These are phyloP conservation scores for Colletotrichum ledebouriae DNA, from an alignment of 2,329 filamentous ascomycete species.

Conservation along the genomic window DNA sequence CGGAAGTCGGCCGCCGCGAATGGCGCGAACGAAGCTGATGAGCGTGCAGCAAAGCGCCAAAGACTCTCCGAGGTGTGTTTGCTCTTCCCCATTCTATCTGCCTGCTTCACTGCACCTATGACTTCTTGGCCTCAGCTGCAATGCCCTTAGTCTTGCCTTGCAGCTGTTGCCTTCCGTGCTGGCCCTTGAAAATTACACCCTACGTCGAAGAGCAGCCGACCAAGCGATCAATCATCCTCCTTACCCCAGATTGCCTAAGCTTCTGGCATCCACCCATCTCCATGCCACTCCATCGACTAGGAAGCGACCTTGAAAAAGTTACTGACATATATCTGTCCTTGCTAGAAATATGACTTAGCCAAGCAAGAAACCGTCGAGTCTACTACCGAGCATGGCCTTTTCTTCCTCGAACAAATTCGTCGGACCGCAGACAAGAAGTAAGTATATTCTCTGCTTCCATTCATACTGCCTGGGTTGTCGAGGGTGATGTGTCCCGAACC, in stretches of 20 bases:
- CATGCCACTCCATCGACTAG: conserved; percentile 32
- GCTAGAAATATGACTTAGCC: conserved; percentile 61
- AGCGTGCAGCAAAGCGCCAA: conserved; percentile 69
- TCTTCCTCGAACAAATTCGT: conserved; percentile 81
- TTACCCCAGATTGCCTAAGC: conserved; percentile 24
- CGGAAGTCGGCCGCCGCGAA: conserved; percentile 64
- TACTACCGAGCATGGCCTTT: conserved; percentile 78
- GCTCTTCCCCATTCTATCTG: conserved; percentile 32
- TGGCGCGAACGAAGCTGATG: conserved; percentile 62
- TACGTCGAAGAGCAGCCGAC: conserved; percentile 13
- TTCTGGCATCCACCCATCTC: conserved; percentile 17
- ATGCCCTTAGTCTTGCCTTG: conserved; percentile 7
- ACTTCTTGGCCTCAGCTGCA: conserved; percentile 8
- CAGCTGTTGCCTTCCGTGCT: conserved; percentile 7
- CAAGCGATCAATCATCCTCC: conserved; percentile 16
- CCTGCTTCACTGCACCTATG: neutral
- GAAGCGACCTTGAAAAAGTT: conserved; percentile 12
- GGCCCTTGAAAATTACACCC: neutral
- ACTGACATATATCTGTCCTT: conserved; percentile 9
- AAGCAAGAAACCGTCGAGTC: conserved; percentile 75
- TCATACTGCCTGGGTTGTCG: neutral
- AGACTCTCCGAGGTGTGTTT: conserved; percentile 63
- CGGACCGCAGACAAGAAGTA: conserved; percentile 87
- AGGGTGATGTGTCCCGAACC: no score
- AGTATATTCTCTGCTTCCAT: conserved; percentile 48